Conservation (phyloP, 306 rosid species). For the Glycine tomentella region DNA sequence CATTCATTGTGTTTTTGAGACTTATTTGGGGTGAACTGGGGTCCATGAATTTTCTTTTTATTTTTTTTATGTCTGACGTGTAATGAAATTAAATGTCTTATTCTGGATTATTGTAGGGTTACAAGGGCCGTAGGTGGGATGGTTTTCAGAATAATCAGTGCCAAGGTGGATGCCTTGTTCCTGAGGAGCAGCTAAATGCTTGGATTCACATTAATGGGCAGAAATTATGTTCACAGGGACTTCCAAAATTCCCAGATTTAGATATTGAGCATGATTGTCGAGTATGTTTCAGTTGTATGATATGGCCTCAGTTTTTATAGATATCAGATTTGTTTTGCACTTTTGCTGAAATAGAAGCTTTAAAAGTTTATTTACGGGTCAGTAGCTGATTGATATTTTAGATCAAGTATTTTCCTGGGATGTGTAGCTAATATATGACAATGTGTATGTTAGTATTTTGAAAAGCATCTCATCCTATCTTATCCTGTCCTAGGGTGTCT, state of each 20-base stretch:
- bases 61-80: constrained; percentile 1
- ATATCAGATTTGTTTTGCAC: not conserved
- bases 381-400: constrained; percentile 17
- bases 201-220: constrained; percentile 74
- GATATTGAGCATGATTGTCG: constrained; percentile 65
- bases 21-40: not conserved
- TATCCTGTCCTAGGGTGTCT: not conserved
- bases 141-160: constrained; percentile 51
- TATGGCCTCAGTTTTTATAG: constrained; percentile 26
- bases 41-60: not conserved
- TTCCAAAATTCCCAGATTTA: constrained; percentile 52
- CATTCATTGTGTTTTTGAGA: constrained; percentile 5
- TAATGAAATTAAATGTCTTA: constrained; percentile 5
- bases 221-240: constrained; percentile 53
- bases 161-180: constrained; percentile 63
- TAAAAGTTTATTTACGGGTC: not conserved
- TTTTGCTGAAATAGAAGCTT: not conserved
- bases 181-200: constrained; percentile 78
- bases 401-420: not conserved
- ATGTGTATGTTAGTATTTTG: not conserved
- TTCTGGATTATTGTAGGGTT: constrained; percentile 56
- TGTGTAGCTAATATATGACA: not conserved
- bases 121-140: constrained; percentile 69
- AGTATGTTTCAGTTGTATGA: constrained; percentile 56
- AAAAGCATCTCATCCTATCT: not conserved